Conservation (phyloP, 2,329 filamentous ascomycete species). For the Biscogniauxia mediterranea region DNA sequence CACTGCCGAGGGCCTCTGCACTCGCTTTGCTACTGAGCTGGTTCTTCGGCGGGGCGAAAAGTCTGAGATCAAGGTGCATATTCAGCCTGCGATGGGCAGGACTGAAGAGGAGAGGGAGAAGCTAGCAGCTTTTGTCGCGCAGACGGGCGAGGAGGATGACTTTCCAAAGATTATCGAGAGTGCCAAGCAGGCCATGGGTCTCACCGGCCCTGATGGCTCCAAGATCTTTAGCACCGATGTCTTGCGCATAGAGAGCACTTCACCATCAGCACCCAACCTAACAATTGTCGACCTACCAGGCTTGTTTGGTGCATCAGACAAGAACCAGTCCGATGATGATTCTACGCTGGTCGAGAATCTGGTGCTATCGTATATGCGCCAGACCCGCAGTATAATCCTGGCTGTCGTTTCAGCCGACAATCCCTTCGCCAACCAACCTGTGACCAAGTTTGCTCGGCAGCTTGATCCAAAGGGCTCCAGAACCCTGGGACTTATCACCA, state of each 20-base stretch:
- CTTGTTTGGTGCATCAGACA: constrained; percentile 43
- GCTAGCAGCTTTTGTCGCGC: constrained; percentile 23
- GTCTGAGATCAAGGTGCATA: constrained; percentile 26
- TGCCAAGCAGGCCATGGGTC: constrained; percentile 43
- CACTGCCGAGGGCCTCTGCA: constrained; percentile 55
- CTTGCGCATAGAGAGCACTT: constrained; percentile 41
- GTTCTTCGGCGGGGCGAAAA: constrained; percentile 46
- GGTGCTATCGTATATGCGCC: constrained; percentile 50
- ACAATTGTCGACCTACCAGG: constrained; percentile 54
- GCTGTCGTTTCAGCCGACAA: constrained; percentile 49
- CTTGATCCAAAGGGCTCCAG: constrained; percentile 34
- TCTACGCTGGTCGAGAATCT: constrained; percentile 40
- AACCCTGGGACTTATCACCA: constrained; percentile 49
- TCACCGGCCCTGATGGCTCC: constrained; percentile 28
- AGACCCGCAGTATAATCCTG: constrained; percentile 52
- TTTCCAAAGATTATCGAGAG: constrained; percentile 27
- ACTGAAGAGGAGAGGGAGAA: constrained; percentile 15
- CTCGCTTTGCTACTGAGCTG: constrained; percentile 60
- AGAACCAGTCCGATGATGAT: constrained; percentile 39
- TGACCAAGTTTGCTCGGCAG: constrained; percentile 44
- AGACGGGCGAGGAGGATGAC: constrained; percentile 16
- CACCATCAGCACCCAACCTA: constrained; percentile 44
- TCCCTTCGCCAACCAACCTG: constrained; percentile 53
- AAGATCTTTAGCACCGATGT: constrained; percentile 39
- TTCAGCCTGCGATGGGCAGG: constrained; percentile 18